Conservation (phyloP, 140 eudicot species). For the Ambrosia hybrid region DNA sequence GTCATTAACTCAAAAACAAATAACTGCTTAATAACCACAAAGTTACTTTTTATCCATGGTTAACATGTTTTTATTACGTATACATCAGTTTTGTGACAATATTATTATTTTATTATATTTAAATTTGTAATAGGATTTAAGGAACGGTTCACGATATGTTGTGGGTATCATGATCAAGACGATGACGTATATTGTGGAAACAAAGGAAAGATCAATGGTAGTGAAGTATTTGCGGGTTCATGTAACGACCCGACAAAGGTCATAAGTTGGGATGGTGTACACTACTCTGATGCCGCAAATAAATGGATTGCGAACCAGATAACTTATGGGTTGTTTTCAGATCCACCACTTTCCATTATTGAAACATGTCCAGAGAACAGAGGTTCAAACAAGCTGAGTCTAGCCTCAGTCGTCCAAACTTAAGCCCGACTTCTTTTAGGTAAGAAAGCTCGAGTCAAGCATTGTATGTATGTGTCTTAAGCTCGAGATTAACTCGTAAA, state of each 20-base stretch:
- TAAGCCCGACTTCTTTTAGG: not conserved
- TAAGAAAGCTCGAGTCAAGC: not conserved
- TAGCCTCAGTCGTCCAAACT: not conserved
- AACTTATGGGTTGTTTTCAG: constrained; percentile 53
- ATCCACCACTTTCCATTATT: constrained; percentile 57
- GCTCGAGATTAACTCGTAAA: not conserved
- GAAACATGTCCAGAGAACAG: constrained; percentile 44
- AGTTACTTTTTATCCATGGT: not conserved
- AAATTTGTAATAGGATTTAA: constrained; percentile 45
- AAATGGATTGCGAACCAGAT: constrained; percentile 60
- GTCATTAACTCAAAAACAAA: too few relatives aligned
- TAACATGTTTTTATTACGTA: not conserved
- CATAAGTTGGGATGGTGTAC: constrained; percentile 93
- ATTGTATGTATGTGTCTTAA: too few relatives aligned
- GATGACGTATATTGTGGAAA: constrained; percentile 68
- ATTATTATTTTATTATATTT: not conserved
- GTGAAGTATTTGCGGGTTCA: constrained; percentile 56
- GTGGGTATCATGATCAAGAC: constrained; percentile 60
- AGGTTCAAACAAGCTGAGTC: not conserved
- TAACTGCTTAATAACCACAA: not conserved
- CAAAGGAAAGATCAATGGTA: constrained; percentile 48
- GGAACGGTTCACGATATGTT: constrained; percentile 58
- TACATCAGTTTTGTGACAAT: not conserved
- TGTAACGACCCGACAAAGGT: constrained; percentile 61
- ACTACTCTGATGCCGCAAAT: constrained; percentile 78